Percentiles rank a stretch among this genome's conserved stretches.
phyloP scores from a whole-genome alignment of 208 protist genomes.

The Wallacemonas sp. region DNA sequence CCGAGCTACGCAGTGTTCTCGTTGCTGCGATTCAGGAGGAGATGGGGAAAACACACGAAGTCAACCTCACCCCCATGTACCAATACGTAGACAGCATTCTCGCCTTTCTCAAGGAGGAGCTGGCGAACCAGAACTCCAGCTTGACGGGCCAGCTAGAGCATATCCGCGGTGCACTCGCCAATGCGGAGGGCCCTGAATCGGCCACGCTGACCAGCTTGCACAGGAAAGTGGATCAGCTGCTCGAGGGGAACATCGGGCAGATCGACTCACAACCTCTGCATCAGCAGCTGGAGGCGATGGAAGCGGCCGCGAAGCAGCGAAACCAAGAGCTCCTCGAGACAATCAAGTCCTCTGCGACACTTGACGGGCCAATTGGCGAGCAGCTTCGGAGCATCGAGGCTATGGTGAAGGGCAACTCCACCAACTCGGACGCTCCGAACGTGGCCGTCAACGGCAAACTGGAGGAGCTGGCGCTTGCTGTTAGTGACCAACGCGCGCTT shows the following conservation, averaged over 20 bases:
- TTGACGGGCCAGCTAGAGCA: constrained; percentile 23
- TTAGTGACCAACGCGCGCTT: constrained; percentile 11
- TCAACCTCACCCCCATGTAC: constrained; percentile 80
- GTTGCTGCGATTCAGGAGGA: constrained; percentile 46
- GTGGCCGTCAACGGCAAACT: constrained; percentile 8
- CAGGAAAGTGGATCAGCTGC: constrained; percentile 6
- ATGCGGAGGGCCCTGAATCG: neutral
- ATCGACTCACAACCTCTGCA: neutral
- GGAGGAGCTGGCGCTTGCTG: constrained; percentile 1
- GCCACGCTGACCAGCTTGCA: constrained; percentile 1
- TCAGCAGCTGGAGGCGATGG: constrained; percentile 13
- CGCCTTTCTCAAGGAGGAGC: constrained; percentile 51
- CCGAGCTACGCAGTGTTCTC: constrained; percentile 41
- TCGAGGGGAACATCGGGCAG: neutral
- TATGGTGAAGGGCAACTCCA: neutral
- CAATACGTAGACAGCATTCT: constrained; percentile 78
- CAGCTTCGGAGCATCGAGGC: neutral
- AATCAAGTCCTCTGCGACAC: neutral
- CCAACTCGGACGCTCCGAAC: neutral
- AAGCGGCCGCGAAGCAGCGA: constrained; percentile 7
- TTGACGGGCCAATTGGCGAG: neutral
- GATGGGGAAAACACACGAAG: constrained; percentile 56
- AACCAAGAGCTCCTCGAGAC: constrained; percentile 10
- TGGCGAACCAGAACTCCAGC: constrained; percentile 21
- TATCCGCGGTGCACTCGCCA: neutral